Base-by-base conservation (phyloP, 257 asterid genomes). In the Jacaranda copaia region DNA sequence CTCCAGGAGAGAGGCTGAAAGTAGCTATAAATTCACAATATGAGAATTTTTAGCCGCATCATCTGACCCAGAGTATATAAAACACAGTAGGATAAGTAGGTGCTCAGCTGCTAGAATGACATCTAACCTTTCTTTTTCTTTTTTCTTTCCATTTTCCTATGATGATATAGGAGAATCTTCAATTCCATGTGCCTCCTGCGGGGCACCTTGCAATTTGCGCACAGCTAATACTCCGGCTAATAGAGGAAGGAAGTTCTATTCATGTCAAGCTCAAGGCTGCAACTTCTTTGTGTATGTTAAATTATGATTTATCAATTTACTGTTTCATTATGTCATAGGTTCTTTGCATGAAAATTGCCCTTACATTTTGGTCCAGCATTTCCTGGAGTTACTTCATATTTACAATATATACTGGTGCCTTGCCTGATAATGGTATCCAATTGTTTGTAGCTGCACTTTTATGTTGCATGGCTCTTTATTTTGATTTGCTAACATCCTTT, bases 191-290 rank as follows among this genome's bases (percentile, higher is more conserved):
- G 77, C 85, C 74, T 85, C 94, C 20, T 95, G 99, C 72, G 96
- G 98, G 4, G 86, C 89, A 6, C 83, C 89, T 49, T 95, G 97
- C 82, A 84, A 77, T 80, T 55, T 93, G 87, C 91, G 94, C 71
- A 91, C 97, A 55, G 98, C 99, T 79, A 91, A 89, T 77, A 93
- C 99, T 73, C 76, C 88, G 11, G 92, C 85, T 65, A 95, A 95
- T 77, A 87, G 97, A 84, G 99, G 99, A 81, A 91, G 97, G 79
- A 91, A 91, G 87, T 95, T 95, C 85, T 95, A 85, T 83, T 93
- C 99, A 65, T 95, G 99, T 76, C 92, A 81, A 79, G 81, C 87
- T 53, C 91, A 86, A 73, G 91, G 85, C 62, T 95, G 99, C 91
- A 86, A 90, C 89, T 93, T 93, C 83, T 95, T 93, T 74, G 91